Percentiles rank a stretch among this genome's conserved stretches.
phyloP scores from a whole-genome alignment of 352 stramenopile genomes.

The Pythium folliculosum region DNA sequence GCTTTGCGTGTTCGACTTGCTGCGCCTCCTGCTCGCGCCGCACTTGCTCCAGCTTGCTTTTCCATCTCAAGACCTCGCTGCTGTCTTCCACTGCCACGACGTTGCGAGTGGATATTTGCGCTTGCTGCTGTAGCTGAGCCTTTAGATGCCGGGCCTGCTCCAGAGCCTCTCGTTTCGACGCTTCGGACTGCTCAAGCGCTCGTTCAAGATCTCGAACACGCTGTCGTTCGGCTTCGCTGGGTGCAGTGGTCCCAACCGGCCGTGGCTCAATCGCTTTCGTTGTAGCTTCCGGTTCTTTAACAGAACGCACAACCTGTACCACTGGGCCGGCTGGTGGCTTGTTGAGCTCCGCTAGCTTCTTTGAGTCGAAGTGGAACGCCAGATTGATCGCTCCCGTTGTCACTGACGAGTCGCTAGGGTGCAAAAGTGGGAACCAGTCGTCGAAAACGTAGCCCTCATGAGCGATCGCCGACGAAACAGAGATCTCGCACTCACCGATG shows the following conservation, averaged over 20 bases:
- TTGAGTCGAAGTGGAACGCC: conserved; percentile 65
- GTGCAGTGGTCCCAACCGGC: background rate
- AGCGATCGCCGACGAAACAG: conserved; percentile 65
- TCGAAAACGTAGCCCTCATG: conserved; percentile 76
- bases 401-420: conserved; percentile 29
- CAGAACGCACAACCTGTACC: background rate
- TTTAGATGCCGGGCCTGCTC: conserved; percentile 54
- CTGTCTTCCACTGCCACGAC: conserved; percentile 31
- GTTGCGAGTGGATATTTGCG: conserved; percentile 20
- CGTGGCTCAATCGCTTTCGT: conserved; percentile 17
- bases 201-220: conserved; percentile 25
- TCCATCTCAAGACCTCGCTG: conserved; percentile 49
- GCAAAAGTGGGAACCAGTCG: conserved; percentile 52
- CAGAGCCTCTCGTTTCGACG: conserved; percentile 44
- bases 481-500: conserved; percentile 75
- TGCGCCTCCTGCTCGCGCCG: conserved; percentile 46
- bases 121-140: conserved; percentile 41
- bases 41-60: conserved; percentile 53
- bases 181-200: conserved; percentile 32
- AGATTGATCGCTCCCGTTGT: conserved; percentile 47
- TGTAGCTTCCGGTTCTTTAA: background rate
- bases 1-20: conserved; percentile 42
- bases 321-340: background rate
- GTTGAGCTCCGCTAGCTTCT: conserved; percentile 19
- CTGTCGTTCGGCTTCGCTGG: conserved; percentile 1